These are phyloP conservation scores for Solanum ahanhuiri DNA, from an alignment of 257 asterid species.

Conservation along the genomic window DNA sequence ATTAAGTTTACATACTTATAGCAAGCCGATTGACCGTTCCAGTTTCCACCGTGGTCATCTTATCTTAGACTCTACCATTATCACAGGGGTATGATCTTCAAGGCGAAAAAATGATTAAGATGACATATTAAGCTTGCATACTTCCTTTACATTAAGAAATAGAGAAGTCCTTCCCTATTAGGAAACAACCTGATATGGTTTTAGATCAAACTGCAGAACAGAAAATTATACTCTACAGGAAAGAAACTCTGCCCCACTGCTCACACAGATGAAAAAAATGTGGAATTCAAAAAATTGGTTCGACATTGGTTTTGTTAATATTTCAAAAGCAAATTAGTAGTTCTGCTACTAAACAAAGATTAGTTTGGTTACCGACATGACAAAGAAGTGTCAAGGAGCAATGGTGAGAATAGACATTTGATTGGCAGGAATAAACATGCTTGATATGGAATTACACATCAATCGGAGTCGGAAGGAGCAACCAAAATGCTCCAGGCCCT, in stretches of 20 bases:
- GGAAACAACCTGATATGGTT: neutral
- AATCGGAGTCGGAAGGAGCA: neutral
- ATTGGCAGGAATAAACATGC: neutral
- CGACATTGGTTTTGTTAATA: neutral
- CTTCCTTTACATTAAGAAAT: neutral
- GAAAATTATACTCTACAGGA: neutral
- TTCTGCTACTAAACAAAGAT: neutral
- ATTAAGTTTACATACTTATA: neutral
- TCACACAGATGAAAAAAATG: neutral
- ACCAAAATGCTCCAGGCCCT: neutral
- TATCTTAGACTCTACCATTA: neutral
- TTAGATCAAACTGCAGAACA: neutral
- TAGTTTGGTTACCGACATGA: neutral
- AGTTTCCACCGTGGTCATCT: neutral
- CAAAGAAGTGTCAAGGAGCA: neutral
- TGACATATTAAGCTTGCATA: neutral
- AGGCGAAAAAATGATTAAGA: neutral
- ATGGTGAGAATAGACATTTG: neutral
- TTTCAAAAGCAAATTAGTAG: neutral
- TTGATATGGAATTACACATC: neutral
- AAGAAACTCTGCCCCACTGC: neutral
- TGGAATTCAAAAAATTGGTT: neutral
- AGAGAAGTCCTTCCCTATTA: neutral
- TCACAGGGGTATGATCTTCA: neutral
- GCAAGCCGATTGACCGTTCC: neutral